Conservation (phyloP, 495 filamentous ascomycete species). For the Talaromyces stipitatus region DNA sequence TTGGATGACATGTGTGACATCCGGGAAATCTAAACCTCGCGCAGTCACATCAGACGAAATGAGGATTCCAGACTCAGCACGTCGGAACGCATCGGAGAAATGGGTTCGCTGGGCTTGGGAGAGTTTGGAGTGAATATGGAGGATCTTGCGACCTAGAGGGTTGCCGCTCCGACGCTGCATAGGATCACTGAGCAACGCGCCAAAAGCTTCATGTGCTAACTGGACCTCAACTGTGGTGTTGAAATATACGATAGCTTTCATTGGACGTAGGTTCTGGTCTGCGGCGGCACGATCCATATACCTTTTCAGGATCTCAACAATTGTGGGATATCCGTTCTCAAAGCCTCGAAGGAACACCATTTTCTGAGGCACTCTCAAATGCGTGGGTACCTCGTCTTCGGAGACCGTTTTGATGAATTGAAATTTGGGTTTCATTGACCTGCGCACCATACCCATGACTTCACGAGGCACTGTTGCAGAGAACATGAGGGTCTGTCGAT, state of each 20-base stretch:
- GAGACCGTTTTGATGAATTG: slow-evolving; percentile 77
- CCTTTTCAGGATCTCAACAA: slow-evolving; percentile 65
- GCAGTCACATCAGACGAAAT: slow-evolving; percentile 93
- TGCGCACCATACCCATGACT: slow-evolving; percentile 69
- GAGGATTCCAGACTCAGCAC: slow-evolving; percentile 57
- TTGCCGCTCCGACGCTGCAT: slow-evolving; percentile 20
- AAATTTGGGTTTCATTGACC: slow-evolving; percentile 63
- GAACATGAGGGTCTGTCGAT: slow-evolving; percentile 86
- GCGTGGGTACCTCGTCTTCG: slow-evolving; percentile 73
- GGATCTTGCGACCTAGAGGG: slow-evolving; percentile 44
- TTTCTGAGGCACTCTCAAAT: slow-evolving; percentile 74
- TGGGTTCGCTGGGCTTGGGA: slow-evolving; percentile 58
- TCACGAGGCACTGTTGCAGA: slow-evolving; percentile 85
- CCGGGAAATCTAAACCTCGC: slow-evolving; percentile 78
- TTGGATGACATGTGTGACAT: slow-evolving; percentile 67
- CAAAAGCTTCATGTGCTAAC: slow-evolving; percentile 55
- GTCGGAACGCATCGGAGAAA: slow-evolving; percentile 65
- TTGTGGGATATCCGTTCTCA: slow-evolving; percentile 68
- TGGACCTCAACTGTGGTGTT: slow-evolving; percentile 66
- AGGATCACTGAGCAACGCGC: slow-evolving; percentile 31
- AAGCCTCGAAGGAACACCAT: slow-evolving; percentile 54
- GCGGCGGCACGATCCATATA: slow-evolving; percentile 32
- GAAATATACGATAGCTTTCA: slow-evolving; percentile 93
- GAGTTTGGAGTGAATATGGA: slow-evolving; percentile 74
- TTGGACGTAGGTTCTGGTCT: slow-evolving; percentile 45